Evolutionary conservation across 768 basidiomycete genomes (phyloP).

Genomic region (Polyporus arcularius): DNA sequence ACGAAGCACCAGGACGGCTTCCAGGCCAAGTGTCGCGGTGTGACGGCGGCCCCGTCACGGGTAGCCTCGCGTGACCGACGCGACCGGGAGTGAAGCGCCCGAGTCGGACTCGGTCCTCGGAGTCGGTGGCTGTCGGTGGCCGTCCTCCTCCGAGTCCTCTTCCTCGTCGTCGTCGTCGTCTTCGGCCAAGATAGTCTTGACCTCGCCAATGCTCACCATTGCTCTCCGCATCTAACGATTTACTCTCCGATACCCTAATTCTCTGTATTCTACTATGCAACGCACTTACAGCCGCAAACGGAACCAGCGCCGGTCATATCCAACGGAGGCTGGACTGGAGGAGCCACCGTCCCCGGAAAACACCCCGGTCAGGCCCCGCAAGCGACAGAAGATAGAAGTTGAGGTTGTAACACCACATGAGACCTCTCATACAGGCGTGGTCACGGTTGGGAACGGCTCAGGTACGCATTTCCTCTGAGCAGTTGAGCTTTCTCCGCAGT

Average conservation of each 20-base stretch:
- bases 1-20: not conserved
- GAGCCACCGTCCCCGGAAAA: not conserved
- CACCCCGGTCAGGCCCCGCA: slow-evolving; percentile 24
- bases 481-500: not conserved
- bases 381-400: slow-evolving; percentile 34
- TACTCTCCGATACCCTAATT: not conserved
- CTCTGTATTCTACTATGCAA: slow-evolving; percentile 26
- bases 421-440: not conserved
- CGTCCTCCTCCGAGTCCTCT: too few relatives aligned
- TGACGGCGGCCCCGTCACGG: slow-evolving; percentile 9
- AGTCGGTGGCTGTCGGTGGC: not conserved
- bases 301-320: slow-evolving; percentile 22
- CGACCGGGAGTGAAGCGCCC: slow-evolving; percentile 7
- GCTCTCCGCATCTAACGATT: not conserved
- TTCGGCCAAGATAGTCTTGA: not conserved
- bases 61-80: slow-evolving; percentile 13
- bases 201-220: not conserved
- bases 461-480: not conserved
- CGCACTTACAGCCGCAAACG: slow-evolving; percentile 39
- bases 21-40: not conserved
- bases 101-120: slow-evolving; percentile 7
- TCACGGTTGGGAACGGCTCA: not conserved
- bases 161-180: too few relatives aligned
- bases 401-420: slow-evolving; percentile 26
- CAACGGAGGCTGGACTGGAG: slow-evolving; percentile 1